phyloP scores from a whole-genome alignment of 139 green algal species.

The Closterium sp. region DNA sequence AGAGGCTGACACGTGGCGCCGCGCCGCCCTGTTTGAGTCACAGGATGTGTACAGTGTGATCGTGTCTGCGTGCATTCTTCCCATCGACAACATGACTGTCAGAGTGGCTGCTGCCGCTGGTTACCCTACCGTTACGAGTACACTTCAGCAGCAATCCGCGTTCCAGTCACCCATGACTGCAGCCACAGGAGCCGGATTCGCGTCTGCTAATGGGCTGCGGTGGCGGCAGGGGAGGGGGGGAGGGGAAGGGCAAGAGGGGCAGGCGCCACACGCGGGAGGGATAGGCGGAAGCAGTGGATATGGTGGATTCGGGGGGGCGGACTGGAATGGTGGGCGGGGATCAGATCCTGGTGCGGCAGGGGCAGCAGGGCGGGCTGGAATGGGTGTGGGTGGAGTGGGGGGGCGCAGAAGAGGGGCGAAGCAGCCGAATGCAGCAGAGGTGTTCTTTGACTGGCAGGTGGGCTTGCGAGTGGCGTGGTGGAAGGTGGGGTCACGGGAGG shows the following conservation, averaged over 20 bases:
- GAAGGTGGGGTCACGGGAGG: neutral
- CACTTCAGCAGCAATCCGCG: neutral
- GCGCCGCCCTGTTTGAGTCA: constrained; percentile 18
- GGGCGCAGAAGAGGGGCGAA: neutral
- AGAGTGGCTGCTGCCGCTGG: neutral
- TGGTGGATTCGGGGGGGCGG: too few species aligned
- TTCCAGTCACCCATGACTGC: neutral
- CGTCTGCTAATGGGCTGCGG: neutral
- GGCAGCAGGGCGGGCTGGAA: neutral
- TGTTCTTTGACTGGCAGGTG: neutral
- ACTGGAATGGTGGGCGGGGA: too few species aligned
- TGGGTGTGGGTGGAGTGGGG: neutral
- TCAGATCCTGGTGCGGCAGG: too few species aligned
- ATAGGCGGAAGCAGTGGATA: neutral
- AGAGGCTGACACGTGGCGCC: constrained; percentile 22
- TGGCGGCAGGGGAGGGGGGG: neutral
- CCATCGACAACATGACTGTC: constrained; percentile 18
- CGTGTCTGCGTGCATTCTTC: constrained; percentile 7
- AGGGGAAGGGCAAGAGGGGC: neutral
- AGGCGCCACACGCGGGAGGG: neutral
- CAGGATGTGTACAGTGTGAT: constrained; percentile 20
- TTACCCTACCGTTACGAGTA: neutral
- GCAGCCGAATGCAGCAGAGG: neutral
- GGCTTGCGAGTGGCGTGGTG: too few species aligned
- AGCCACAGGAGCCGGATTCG: neutral